Base-by-base conservation (phyloP, 805 yeast species). In the Myxozyma udenii region DNA sequence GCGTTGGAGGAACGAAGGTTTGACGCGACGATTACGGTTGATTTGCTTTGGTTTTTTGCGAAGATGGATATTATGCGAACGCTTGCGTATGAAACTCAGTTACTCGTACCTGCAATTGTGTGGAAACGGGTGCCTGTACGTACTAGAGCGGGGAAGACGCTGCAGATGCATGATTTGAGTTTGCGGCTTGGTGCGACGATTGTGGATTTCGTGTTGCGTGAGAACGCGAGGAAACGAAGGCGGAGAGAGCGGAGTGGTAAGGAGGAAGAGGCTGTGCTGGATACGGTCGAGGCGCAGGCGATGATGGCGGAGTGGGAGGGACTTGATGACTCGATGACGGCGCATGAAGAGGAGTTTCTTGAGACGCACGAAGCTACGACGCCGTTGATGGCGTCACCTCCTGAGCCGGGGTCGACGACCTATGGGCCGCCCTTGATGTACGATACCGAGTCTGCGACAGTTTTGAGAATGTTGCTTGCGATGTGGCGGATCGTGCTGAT, bases 41-140 rank as follows among this genome's bases (percentile, higher is more conserved):
- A 51, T 24, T 23, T 51, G 35, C 39, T 51, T 22, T 46, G 30
- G 16, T 51, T 51, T 18, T 51, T 26, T 24, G 41, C 43, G 37
- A 46, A 51, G 21, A 46, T 46, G 51, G 46, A 51, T 23, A 47
- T 35, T 26, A 51, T 47, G 55, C 48, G 42, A 12, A 32, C 48
- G 3, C 25, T 51, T 6, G 38, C 51, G 18, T 37, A n/a, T 25
- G 55, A 51, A 26, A 30, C 49, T 2, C 19, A 38, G 19, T 51
- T 48, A 24, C 46, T 46, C 21, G 18, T 51, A n/a, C 32, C 35
- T 14, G 16, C 26, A 12, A 18, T 11, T 14, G 47, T 47, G 21
- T 51, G 51, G 51, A 41, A 38, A 14, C 4, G 3, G 22, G 43
- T 51, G 4, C 51, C 49, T 3, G 32, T 41, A 14, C 50, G 55